Evolutionary conservation across 257 asterid genomes (phyloP).

Genomic region (Craterostigma plantagineum): DNA sequence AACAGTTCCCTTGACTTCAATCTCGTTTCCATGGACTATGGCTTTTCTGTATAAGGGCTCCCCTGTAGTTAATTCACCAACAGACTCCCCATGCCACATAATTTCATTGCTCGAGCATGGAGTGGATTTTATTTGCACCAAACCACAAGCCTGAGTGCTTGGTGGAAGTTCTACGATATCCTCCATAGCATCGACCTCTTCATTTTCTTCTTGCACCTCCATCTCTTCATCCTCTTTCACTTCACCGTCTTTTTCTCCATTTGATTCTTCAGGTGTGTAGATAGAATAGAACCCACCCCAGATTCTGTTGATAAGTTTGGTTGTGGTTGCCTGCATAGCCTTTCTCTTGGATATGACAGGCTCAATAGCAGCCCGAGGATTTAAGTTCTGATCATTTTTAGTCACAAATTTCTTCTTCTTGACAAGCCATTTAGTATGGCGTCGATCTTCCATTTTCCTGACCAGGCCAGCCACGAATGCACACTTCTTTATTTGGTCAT

Average conservation of each 20-base stretch:
- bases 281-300: constrained; percentile 93
- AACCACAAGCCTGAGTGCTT: constrained; percentile 16
- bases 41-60: constrained; percentile 44
- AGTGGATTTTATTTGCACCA: constrained; percentile 23
- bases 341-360: constrained; percentile 60
- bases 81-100: constrained; percentile 52
- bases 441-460: constrained; percentile 80
- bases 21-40: constrained; percentile 33
- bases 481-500: constrained; percentile 47
- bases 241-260: constrained; percentile 25
- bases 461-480: constrained; percentile 56
- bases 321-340: constrained; percentile 94
- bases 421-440: constrained; percentile 84
- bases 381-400: constrained; percentile 36
- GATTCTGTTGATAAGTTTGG: constrained; percentile 66
- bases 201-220: constrained; percentile 4
- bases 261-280: constrained; percentile 45
- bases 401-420: constrained; percentile 65
- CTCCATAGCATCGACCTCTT: constrained; percentile 51
- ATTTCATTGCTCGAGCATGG: constrained; percentile 23
- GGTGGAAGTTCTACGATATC: constrained; percentile 24
- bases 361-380: constrained; percentile 76
- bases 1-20: constrained; percentile 41
- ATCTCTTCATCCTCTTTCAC: constrained; percentile 22
- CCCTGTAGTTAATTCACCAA: constrained; percentile 37